Base-by-base conservation (phyloP, 2,329 filamentous ascomycete species). In the Scedosporium boydii region DNA sequence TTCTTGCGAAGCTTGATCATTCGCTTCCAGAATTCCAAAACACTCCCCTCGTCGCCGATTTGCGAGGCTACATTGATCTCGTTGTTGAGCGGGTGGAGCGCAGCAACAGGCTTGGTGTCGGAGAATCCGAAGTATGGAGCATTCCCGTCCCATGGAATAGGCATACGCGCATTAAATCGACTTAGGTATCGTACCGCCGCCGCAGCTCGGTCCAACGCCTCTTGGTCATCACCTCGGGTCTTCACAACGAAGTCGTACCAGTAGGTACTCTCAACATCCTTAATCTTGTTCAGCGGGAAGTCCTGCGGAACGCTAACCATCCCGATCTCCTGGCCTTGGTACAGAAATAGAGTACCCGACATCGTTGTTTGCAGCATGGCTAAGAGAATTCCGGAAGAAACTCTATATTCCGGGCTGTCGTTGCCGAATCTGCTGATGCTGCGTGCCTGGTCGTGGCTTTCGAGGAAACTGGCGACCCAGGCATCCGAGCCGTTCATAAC, bases 111-210 rank as follows among this genome's bases (percentile, higher is more conserved):
- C 60, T 77, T 78, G 3, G 69, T 71, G 2, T 75, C 75, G 0
- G 86, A 86, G 74, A 91, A 92, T 9, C 89, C 88, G 5, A 21
- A 18, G 34, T 61, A 23, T 29, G 48, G 48, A 0, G 78, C 87
- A 64, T 90, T 81, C n/a, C 72, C 69, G 65, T 85, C 79, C 88
- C 89, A 92, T 69, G 90, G 87, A 72, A 92, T 87, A 0, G 88
- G 88, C 0, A 86, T 85, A 56, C 89, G 80, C 5, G 84, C 85
- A 71, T 92, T 89, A 72, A 92, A 89, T 21, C 88, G 74, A 6
- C 81, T 84, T 69, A 85, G 84, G 65, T 79, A 76, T 64, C 82
- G 81, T 68, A 86, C 77, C 16, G 82, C 77, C 6, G 66, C 65
- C 64, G 64, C 77, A 67, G 72, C 72, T 21, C 72, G 69, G 6